Percentiles rank a stretch among this genome's conserved stretches.
phyloP scores from a whole-genome alignment of 23 red algal species.

The Gracilaria caudata region DNA sequence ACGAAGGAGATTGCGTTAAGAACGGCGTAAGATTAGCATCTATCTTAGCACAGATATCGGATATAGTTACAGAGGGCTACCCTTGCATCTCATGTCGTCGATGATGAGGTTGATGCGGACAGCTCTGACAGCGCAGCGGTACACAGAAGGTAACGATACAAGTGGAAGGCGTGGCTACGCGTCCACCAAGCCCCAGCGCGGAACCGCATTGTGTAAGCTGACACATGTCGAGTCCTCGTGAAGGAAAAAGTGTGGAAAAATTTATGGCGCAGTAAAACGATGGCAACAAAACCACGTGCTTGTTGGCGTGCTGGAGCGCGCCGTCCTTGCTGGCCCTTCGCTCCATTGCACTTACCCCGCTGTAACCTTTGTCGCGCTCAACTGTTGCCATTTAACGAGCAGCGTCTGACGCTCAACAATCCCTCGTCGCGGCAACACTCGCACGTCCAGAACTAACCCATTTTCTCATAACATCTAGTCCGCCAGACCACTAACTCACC shows the following conservation, averaged over 20 bases:
- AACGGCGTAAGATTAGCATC: too few species aligned
- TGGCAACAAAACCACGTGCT: not conserved
- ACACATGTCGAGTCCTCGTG: too few species aligned
- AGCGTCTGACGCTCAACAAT: not conserved
- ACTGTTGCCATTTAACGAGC: not conserved
- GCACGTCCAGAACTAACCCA: not conserved
- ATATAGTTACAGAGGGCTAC: too few species aligned
- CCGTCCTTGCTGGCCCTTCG: not conserved
- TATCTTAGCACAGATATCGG: too few species aligned
- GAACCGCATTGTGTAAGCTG: not conserved
- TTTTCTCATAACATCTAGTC: not conserved
- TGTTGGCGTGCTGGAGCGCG: slow-evolving; percentile 4
- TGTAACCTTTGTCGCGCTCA: not conserved
- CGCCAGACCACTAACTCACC: not conserved
- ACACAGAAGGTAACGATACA: too few species aligned
- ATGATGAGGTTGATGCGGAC: too few species aligned
- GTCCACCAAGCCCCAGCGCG: too few species aligned
- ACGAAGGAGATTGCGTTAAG: not conserved
- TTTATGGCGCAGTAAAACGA: not conserved
- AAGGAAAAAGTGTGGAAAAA: not conserved
- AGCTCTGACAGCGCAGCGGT: too few species aligned
- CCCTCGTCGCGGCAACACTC: not conserved
- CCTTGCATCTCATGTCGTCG: too few species aligned
- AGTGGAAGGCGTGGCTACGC: not conserved
- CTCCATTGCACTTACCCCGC: not conserved